Base-by-base conservation (phyloP, 495 filamentous ascomycete species). In the Xanthoparmelia taractica region DNA sequence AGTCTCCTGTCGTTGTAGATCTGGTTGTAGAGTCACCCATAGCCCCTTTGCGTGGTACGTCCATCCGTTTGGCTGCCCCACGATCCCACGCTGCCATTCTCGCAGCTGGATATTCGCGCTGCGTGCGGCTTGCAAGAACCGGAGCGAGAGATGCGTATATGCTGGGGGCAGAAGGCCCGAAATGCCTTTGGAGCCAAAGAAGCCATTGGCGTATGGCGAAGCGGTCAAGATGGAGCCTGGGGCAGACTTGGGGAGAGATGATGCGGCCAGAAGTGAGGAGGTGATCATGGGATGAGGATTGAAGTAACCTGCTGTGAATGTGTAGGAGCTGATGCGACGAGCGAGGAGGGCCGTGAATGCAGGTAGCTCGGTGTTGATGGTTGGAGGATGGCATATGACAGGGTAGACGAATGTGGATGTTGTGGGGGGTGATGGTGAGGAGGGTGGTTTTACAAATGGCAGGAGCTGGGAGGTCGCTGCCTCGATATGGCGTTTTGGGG, bases 11-110 rank as follows among this genome's bases (percentile, higher is more conserved):
- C 20, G 17, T 20, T 20, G 27, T 33, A 11, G 15, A 20, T 31
- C 17, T 15, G 25, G 23, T 6, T 25, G 43, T 33, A 97, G 74
- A 0, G 90, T 91, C 29, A 96, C 81, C 94, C 94, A 98, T 3
- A 98, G 78, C 0, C 94, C 94, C 75, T 99, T 99, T 57, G 94
- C 94, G 70, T 99, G 94, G 71, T 99, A 99, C 0, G 92, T 96
- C 94, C 94, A 99, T 2, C 90, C 95, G 23, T 79, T 87, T 1
- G 85, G 84, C 68, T 91, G 83, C 33, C 86, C 85, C 31, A 96
- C 87, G 0, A 85, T 89, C 8, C 93, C 94, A 47, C 82, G 83
- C 47, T 86, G 81, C 95, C 95, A 99, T 75, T 99, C 94, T 60
- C 87, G 87, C 17, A 99, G 76, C 33, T 82, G 74, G n/a, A 96